phyloP scores from a whole-genome alignment of 768 basidiomycete species.

The Rhizopogon roseolus region DNA sequence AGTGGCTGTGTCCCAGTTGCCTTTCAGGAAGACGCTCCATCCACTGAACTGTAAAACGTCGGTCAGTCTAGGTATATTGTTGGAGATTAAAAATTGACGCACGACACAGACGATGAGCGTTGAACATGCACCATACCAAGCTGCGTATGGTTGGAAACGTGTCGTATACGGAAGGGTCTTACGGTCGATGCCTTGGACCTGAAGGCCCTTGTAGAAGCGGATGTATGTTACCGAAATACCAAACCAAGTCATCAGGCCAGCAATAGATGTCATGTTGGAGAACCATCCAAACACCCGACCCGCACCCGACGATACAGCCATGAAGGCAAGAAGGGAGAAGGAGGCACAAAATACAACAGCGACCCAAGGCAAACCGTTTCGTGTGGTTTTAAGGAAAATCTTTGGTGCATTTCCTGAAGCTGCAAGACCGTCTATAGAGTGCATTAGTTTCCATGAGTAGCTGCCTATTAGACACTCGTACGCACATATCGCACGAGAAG shows the following conservation, averaged over 20 bases:
- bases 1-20: slow-evolving; percentile 49
- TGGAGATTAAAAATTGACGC: slow-evolving; percentile 21
- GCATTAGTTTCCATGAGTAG: background rate
- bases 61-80: slow-evolving; percentile 25
- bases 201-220: slow-evolving; percentile 82
- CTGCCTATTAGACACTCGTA: slow-evolving; percentile 4
- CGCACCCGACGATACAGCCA: slow-evolving; percentile 65
- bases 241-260: slow-evolving; percentile 78
- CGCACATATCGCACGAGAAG: slow-evolving; percentile 81
- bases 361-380: slow-evolving; percentile 71
- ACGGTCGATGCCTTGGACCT: slow-evolving; percentile 75
- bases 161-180: slow-evolving; percentile 65
- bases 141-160: slow-evolving; percentile 66
- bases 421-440: slow-evolving; percentile 68
- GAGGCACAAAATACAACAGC: slow-evolving; percentile 63
- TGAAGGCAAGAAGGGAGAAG: slow-evolving; percentile 75
- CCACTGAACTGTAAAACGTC: slow-evolving; percentile 43
- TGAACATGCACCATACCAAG: slow-evolving; percentile 40
- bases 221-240: slow-evolving; percentile 73
- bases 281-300: slow-evolving; percentile 81
- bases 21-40: slow-evolving; percentile 48
- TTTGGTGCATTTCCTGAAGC: slow-evolving; percentile 75
- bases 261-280: slow-evolving; percentile 65
- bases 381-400: slow-evolving; percentile 66
- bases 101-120: slow-evolving; percentile 58